Conservation (phyloP, 148 eudicot genomes). For the Drosera capensis region DNA sequence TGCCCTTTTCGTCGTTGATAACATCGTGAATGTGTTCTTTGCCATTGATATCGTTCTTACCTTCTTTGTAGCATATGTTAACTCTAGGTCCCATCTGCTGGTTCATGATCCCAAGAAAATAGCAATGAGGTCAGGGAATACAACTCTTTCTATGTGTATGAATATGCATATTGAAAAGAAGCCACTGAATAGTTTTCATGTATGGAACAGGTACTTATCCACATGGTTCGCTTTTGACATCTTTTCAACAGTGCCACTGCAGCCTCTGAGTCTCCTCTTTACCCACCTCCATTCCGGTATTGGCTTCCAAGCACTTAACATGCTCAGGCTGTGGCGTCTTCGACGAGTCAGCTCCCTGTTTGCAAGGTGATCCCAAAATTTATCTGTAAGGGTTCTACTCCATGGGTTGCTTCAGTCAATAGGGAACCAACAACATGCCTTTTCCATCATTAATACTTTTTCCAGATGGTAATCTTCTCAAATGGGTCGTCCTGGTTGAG, state of each 20-base stretch:
- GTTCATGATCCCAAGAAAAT: constrained; percentile 66
- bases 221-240: constrained; percentile 85
- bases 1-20: constrained; percentile 43
- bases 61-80: constrained; percentile 83
- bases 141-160: too few relatives aligned
- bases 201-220: constrained; percentile 76
- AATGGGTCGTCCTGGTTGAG: too few relatives aligned
- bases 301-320: constrained; percentile 60
- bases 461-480: too few relatives aligned
- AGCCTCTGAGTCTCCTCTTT: constrained; percentile 46
- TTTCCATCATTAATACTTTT: too few relatives aligned
- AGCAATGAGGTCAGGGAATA: constrained; percentile 68
- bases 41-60: constrained; percentile 77
- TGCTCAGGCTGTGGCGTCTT: constrained; percentile 94
- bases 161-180: too few relatives aligned
- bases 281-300: constrained; percentile 39
- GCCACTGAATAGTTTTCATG: too few relatives aligned
- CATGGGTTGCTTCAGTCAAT: background rate
- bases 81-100: constrained; percentile 49
- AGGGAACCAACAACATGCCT: too few relatives aligned
- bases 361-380: constrained; percentile 68
- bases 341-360: constrained; percentile 84
- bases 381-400: background rate
- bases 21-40: constrained; percentile 70
- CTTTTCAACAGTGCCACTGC: constrained; percentile 78